Base-by-base conservation (phyloP, 2,329 filamentous ascomycete genomes). In the Metarhizium rileyi region DNA sequence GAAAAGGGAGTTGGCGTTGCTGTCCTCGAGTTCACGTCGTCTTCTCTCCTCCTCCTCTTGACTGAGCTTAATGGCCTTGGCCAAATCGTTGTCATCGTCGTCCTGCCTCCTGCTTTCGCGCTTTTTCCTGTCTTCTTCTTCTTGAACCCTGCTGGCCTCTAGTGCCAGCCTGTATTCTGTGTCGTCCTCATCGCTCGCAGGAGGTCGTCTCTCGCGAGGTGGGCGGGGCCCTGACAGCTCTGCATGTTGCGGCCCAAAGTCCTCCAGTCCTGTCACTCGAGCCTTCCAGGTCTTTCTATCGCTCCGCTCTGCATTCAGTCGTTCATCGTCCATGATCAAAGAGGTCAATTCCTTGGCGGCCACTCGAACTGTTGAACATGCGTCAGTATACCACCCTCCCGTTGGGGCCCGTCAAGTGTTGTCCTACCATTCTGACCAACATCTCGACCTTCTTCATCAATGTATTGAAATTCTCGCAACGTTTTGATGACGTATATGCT, bases 401-500 rank as follows among this genome's bases (percentile, higher is more conserved):
- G 22, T 42, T 23, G 26, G 16, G 20, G 22, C 9, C 12, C 8
- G 20, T 38, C 10, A 41, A 18, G 23, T 26, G 30, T 16, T 25
- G 20, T 69, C 82, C 58, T 74, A 96, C 93, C 91, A 70, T 96
- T 97, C 63, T 95, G 89, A 49, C 93, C 93, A 46, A 98, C 93
- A 65, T 98, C 93, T 56, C 86, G 81, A 44, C 90, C 89, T 55
- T 98, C 93, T 63, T 98, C 93, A 57, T 98, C 93, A 47, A 95
- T 81, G 66, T 97, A 95, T 64, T 93, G 87, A 61, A 98, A 98
- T 69, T 98, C 93, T 64, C 93, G 86, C 66, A 98, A 70, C 27
- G 93, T 98, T 75, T 96, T 97, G 75, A 98, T 95, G 69, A 98
- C 93, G 70, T 95, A 98, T 57, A 96, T 84, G 66, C 95, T 97